Base-by-base conservation (phyloP, 1,139 yeast genomes). In the Arxiozyma heterogenica region DNA sequence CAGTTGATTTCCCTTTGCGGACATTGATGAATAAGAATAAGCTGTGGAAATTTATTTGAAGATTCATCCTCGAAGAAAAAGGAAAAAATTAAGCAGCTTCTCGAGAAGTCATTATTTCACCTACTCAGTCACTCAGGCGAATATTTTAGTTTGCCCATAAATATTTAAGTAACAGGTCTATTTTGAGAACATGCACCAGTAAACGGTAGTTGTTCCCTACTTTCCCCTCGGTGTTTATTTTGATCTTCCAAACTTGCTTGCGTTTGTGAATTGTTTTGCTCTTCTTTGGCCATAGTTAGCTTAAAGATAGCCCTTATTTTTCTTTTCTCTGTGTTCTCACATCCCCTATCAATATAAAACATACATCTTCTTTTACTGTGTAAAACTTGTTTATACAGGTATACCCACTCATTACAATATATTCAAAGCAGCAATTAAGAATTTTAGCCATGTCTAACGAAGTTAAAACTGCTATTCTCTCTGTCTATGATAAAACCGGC, bases 401-500 rank as follows among this genome's bases (percentile, higher is more conserved):
- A 30, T 3, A 34, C 17, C 5, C n/a, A 12, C n/a, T 3, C n/a
- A 34, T 34, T 34, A 15, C 6, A 34, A 15, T 15, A 34, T 34
- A 17, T 4, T 12, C 4, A 34, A 34, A 34, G n/a, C 39, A 3
- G 39, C 8, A 15, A 34, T 34, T 15, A 34, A 34, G n/a, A n/a
- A 34, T 3, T 34, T 8, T 34, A 34, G n/a, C 12, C 15, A 46
- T 46, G 49, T 38, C 49, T 38, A 34, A 17, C 21, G 49, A 38
- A 46, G n/a, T 25, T 27, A 85, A 86, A 73, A 91, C 96, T 59
- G 98, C 98, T 54, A 93, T 93, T 68, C 79, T 93, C 67, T 91
- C 98, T 39, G 98, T 93, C 60, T 91, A 93, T 74, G 96, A 93
- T 76, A 93, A 93, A 75, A 93, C 98, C 51, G 98, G 98, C 53